Evolutionary conservation across 305 asterid genomes (phyloP), one percentile per base, ranked within the genome.

Genomic region (Fraxinus floribunda): DNA sequence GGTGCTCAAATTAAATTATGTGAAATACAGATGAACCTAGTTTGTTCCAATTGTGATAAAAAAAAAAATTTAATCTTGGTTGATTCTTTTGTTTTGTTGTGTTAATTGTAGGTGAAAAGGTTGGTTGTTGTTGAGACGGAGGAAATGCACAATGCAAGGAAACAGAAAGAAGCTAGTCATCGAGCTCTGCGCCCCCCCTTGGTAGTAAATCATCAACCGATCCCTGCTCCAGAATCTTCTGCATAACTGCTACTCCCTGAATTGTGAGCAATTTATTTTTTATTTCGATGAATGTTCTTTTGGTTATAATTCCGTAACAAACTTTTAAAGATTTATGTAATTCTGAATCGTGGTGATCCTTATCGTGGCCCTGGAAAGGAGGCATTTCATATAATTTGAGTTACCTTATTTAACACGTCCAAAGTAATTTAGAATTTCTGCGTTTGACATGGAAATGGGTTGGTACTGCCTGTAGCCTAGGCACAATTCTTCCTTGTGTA

Each of bases 141-240:
- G 86, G 99, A 95, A 87, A 95, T 95, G 99, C 86, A 84, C 80
- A 90, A 93, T 79, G 99, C 97, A 62, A 84, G 99, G 81, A 95
- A 93, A 86, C 91, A 90, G 90, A 93, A 92, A 32, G 36, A 79
- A 4, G 94, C 91, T 22, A 85, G 83, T 46, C 94, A 92, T 64
- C 87, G 83, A 80, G 97, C 98, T 76, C 86, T 91, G 4, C 95
- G 94, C 30, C 92, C 97, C 36, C 97, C 97, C 0, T 70, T 95
- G 89, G 90, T 92, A 55, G 87, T 92, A 24, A 87, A 79, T 79
- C 98, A 93, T 83, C 88, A 79, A 2, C 55, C 85, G 26, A 83
- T 89, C 52, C 79, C 93, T 0, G 76, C 85, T 66, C 35, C 77
- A 57, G 85, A 76, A 41, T 79, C 92, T 78, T 68, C 85, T n/a